Evolutionary conservation across 768 basidiomycete genomes (phyloP).

Genomic region (Serpula lacrymans): DNA sequence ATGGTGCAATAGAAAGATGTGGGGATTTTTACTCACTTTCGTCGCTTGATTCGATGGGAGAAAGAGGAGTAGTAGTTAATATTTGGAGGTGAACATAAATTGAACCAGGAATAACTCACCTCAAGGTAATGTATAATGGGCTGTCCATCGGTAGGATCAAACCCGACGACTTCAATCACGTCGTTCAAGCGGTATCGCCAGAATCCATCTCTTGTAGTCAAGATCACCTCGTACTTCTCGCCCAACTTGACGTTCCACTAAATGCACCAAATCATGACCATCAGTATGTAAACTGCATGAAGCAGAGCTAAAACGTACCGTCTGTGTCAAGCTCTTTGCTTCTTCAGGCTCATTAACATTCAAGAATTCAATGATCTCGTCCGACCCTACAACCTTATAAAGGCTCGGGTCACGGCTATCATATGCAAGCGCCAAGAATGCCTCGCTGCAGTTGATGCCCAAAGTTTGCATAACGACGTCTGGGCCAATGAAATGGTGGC

Average conservation of each 20-base stretch:
- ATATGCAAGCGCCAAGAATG: constrained; percentile 19
- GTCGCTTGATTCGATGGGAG: too few species aligned
- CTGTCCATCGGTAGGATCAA: constrained; percentile 19
- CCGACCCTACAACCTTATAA: constrained; percentile 20
- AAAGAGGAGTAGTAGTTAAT: not conserved
- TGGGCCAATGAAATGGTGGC: not conserved
- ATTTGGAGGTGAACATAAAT: not conserved
- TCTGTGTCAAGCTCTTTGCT: constrained; percentile 13
- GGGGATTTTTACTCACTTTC: constrained; percentile 13
- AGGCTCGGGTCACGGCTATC: constrained; percentile 18
- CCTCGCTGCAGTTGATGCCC: constrained; percentile 20
- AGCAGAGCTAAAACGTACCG: constrained; percentile 3
- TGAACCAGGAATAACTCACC: constrained; percentile 13
- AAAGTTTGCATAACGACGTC: constrained; percentile 16
- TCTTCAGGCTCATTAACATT: constrained; percentile 18
- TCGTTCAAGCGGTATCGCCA: constrained; percentile 21
- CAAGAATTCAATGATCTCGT: constrained; percentile 21
- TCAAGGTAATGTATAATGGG: constrained; percentile 19
- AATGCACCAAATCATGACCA: constrained; percentile 1
- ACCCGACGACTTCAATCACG: constrained; percentile 17
- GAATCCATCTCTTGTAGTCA: constrained; percentile 23
- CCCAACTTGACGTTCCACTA: constrained; percentile 19
- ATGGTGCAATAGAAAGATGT: not conserved
- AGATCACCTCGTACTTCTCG: constrained; percentile 15
- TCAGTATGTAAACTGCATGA: not conserved